Conservation (phyloP, 352 stramenopile species). For the Phytophthora meadii region DNA sequence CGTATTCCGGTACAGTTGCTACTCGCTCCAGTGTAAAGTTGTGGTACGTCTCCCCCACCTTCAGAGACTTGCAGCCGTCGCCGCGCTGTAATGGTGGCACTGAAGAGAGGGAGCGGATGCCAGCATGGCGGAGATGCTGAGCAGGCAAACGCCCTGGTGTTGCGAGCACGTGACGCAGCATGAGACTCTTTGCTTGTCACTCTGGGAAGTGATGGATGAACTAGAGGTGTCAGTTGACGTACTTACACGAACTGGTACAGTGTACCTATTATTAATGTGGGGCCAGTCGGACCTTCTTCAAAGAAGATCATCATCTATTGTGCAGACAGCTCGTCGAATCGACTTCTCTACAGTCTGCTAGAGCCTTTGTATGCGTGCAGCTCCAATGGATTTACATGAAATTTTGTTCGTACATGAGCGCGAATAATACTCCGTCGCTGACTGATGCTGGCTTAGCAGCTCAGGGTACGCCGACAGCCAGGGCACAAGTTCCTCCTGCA, state of each 20-base stretch:
- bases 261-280: background rate
- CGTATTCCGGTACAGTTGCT: constrained; percentile 80
- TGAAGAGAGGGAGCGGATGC: constrained; percentile 1
- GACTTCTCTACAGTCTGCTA: constrained; percentile 9
- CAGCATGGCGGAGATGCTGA: constrained; percentile 3
- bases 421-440: constrained; percentile 24
- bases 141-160: constrained; percentile 1
- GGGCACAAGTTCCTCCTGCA: too few species aligned
- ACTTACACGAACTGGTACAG: too few species aligned
- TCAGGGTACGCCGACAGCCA: too few species aligned
- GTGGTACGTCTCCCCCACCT: constrained; percentile 73
- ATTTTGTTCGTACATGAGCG: constrained; percentile 40
- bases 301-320: too few species aligned
- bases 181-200: constrained; percentile 9
- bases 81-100: constrained; percentile 39
- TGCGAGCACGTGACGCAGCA: constrained; percentile 39
- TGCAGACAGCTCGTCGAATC: too few species aligned
- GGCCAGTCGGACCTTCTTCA: too few species aligned
- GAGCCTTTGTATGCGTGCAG: constrained; percentile 26
- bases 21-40: constrained; percentile 76
- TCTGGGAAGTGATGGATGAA: constrained; percentile 1
- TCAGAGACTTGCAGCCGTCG: constrained; percentile 63
- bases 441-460: background rate
- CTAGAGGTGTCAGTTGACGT: background rate
- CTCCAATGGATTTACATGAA: constrained; percentile 34